Base-by-base conservation (phyloP, 1,284 basidiomycete genomes). In the Fomes fomentarius region DNA sequence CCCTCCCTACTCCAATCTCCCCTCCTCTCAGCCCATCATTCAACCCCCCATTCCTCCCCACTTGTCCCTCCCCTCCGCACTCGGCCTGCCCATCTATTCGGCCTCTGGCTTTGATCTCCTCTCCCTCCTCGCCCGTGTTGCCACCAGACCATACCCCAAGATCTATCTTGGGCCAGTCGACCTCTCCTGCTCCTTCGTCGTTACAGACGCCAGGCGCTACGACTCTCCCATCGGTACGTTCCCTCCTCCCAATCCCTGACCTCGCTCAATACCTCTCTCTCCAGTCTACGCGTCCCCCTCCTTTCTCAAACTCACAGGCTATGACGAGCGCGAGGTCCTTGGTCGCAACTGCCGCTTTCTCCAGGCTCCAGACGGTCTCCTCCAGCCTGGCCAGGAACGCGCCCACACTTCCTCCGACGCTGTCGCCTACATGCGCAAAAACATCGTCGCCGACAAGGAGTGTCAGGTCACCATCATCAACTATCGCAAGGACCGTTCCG, bases 321-420 rank as follows among this genome's bases (percentile, higher is more conserved):
- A 97, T 70, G 65, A 76, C 10, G 85, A 89, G 62, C 73, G 79
- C 49, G 92, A 95, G 64, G 83, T 94, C 56, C 67, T 95, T n/a
- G 92, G 93, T n/a, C 76, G 85, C 41, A 96, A 96, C 70, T 97
- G 94, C 67, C 89, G 93, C 33, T 94, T 94, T 72, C 74, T 93
- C 28, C 91, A 94, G 73, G 78, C 85, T 0, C 95, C 95, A 4
- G 80, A 80, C 17, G 92, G 88, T 7, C 67, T 74, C 5, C 75
- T 93, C 30, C 70, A 75, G 26, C 82, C 82, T 53, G 93, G 91
- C 19, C 82, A 87, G 15, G 76, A 74, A 14, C 80, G 94, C 46
- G 77, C 76, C 47, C 87, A 85, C 66, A 91, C 89, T 7, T 81
- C 87, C 50, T 79, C 80, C 33, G 81, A 84, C 5, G 87, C 91